These are phyloP conservation scores for Cladophialophora chaetospira DNA, from an alignment of 2,329 filamentous ascomycete genomes.

Conservation along the genomic window DNA sequence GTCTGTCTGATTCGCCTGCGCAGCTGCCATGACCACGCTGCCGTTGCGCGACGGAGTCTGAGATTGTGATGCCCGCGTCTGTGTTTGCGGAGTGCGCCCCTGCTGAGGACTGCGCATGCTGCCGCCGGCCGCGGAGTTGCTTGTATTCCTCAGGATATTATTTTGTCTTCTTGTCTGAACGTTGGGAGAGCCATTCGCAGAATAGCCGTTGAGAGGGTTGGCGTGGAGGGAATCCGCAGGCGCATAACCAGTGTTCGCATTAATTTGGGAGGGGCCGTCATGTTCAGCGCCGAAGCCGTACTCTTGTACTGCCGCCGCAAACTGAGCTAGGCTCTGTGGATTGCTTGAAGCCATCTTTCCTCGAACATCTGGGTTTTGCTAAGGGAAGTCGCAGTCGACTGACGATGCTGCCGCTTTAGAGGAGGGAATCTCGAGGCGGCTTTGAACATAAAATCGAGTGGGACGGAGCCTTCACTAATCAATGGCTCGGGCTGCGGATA, in stretches of 20 bases:
- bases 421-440: background rate
- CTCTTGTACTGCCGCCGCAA: conserved; percentile 22
- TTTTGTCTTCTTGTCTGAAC: conserved; percentile 15
- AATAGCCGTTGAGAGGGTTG: conserved; percentile 17
- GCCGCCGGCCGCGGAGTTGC: background rate
- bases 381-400: too few relatives aligned
- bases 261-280: conserved; percentile 13
- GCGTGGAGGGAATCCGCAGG: conserved; percentile 23
- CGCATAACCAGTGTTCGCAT: conserved; percentile 17
- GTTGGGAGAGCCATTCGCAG: conserved; percentile 2
- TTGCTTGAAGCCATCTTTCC: conserved; percentile 18
- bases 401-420: conserved; percentile 7
- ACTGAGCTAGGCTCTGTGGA: conserved; percentile 20
- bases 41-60: conserved; percentile 18
- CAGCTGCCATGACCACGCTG: conserved; percentile 3
- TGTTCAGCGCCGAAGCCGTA: conserved; percentile 15
- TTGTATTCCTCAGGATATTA: conserved; percentile 7
- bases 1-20: background rate
- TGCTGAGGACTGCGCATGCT: conserved; percentile 20
- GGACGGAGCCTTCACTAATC: background rate
- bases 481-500: too few relatives aligned
- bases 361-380: too few relatives aligned
- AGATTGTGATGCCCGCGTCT: too few relatives aligned
- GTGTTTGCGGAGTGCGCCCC: conserved; percentile 17
- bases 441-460: background rate